Evolutionary conservation across 257 asterid genomes (phyloP).

Genomic region (Primulina eburnea): DNA sequence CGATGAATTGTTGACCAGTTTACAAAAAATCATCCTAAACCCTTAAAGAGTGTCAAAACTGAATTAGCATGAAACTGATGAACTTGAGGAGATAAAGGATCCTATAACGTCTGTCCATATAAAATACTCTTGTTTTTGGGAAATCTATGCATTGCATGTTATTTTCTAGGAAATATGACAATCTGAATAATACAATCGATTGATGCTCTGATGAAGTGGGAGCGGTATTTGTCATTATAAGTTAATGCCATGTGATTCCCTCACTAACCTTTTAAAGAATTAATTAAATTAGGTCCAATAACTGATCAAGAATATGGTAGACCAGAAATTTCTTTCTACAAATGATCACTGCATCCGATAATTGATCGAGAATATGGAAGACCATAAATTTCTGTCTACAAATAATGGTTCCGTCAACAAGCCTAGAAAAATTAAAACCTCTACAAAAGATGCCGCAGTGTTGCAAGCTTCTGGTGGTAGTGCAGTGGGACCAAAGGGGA

Average conservation of each 20-base stretch:
- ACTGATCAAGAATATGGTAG: neutral
- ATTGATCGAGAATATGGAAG: neutral
- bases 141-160: neutral
- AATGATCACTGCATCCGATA: too few species aligned
- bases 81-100: too few species aligned
- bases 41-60: neutral
- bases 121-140: neutral
- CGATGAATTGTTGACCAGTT: neutral
- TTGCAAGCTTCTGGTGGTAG: neutral
- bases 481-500: neutral
- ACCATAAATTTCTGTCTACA: neutral
- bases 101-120: too few species aligned
- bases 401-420: neutral
- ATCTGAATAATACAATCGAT: too few species aligned
- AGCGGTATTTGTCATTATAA: neutral
- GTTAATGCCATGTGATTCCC: neutral
- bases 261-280: neutral
- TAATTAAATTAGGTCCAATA: neutral
- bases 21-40: neutral
- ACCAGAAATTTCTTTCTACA: neutral
- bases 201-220: neutral
- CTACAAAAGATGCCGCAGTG: neutral
- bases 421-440: neutral
- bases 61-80: neutral
- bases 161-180: neutral